Evolutionary conservation across 2,329 filamentous ascomycete genomes (phyloP), one percentile per base, ranked within the genome.

Genomic region (Monosporascus sp.): DNA sequence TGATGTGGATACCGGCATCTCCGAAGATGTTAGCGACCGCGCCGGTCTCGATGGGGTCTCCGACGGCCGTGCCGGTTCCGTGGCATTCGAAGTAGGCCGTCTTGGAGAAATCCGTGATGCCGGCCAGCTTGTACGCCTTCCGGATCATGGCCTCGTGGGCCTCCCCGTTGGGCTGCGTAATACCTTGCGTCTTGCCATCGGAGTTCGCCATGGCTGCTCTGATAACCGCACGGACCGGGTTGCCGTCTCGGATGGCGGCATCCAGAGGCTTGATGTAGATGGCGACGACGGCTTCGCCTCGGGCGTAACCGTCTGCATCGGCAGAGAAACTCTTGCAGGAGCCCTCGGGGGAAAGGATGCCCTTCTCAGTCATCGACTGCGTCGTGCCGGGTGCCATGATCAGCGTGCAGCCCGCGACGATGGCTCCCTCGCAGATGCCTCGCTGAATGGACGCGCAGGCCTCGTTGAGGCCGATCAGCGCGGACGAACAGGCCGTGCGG

Each of bases 271-370:
- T 78, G 2, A 79, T 49, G 3, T 74, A 55, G 5, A 79, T 35
- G 7, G 67, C 62, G 1, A 57, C 67, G 15, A 71, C 60, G 8
- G 70, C 76, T 53, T 79, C 77, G 2, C 71, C 75, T 5, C 75
- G 65, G 0, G 65, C 72, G 53, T 77, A 79, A 0, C 77, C 77
- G 52, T 74, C 63, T 1, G 72, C 76, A 6, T 57, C 50, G 7
- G 62, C 54, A 52, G 75, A 73, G 50, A 70, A 74, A 17, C 60
- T 62, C 25, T 64, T 54, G 50, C 56, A 64, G 2, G 48, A 58
- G 1, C 57, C 59, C 3, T 56, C 51, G 7, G 65, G 59, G 7
- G 56, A 60, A 3, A 65, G 50, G 7, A 58, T 48, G 9, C 54
- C 56, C 15, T 55, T 43, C 22, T 55, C 36, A 14, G 53, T n/a